Evolutionary conservation across 73 alveolate genomes (phyloP).

Genomic region (Paramecium pentaurelia): DNA sequence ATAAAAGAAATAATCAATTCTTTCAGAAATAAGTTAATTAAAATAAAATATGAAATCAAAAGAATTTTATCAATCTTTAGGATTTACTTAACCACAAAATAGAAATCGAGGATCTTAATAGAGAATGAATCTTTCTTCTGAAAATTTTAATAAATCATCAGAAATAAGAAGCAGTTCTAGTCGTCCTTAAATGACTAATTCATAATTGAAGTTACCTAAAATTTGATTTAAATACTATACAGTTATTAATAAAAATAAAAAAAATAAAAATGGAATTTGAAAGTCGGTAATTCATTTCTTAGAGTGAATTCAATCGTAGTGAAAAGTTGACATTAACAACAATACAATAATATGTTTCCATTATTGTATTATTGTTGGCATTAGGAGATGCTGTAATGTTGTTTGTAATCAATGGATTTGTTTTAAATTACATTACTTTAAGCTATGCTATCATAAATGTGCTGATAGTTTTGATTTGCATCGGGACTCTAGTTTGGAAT

Average conservation of each 20-base stretch:
- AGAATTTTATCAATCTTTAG: background rate
- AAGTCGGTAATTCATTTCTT: background rate
- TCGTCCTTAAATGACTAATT: background rate
- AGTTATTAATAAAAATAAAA: background rate
- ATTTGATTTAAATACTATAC: background rate
- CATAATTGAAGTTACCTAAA: conserved; percentile 16
- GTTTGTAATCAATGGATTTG: background rate
- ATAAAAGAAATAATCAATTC: background rate
- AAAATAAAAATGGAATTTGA: background rate
- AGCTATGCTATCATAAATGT: background rate
- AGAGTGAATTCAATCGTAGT: background rate
- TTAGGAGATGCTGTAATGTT: background rate
- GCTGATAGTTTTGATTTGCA: background rate
- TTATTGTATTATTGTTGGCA: background rate
- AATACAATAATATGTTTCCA: background rate
- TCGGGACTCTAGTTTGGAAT: background rate
- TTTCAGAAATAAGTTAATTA: background rate
- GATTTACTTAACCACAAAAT: background rate
- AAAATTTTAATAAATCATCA: conserved; percentile 9
- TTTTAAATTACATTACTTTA: background rate
- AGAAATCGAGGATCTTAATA: background rate
- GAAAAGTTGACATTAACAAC: background rate
- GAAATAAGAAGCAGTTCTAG: conserved; percentile 11
- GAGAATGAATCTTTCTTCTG: conserved; percentile 22
- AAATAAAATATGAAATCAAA: conserved; percentile 19